phyloP scores from a whole-genome alignment of 2,329 filamentous ascomycete species.

The Cercospora janseana region DNA sequence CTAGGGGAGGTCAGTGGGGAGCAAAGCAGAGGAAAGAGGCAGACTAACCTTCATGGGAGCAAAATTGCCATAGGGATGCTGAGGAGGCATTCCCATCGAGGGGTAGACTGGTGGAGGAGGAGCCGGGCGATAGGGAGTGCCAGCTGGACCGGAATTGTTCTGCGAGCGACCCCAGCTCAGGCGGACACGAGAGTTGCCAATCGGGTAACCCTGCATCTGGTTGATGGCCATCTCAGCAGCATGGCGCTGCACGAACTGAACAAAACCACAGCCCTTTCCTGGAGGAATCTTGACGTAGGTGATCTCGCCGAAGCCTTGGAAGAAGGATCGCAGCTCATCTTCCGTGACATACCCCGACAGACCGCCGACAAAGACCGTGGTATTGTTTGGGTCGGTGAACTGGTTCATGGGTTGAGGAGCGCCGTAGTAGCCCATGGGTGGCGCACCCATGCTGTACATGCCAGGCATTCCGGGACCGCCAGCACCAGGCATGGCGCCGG shows the following conservation, averaged over 20 bases:
- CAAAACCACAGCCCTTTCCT: conserved; percentile 97
- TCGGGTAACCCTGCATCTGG: conserved; percentile 99
- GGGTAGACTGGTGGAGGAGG: conserved; percentile 75
- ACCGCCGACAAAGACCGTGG: conserved; percentile 95
- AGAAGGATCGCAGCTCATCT: conserved; percentile 99
- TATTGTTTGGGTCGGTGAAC: conserved; percentile 99
- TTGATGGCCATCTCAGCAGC: conserved; percentile 99
- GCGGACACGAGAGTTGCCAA: conserved; percentile 96
- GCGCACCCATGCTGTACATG: conserved; percentile 69
- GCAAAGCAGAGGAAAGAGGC: neutral
- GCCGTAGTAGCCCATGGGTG: conserved; percentile 66
- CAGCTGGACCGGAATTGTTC: conserved; percentile 96
- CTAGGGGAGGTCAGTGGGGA: conserved; percentile 26
- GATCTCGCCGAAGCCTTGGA: conserved; percentile 98
- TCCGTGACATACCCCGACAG: conserved; percentile 97
- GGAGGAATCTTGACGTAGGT: conserved; percentile 99
- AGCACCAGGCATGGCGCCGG: conserved; percentile 56
- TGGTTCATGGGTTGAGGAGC: conserved; percentile 91
- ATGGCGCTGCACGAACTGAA: conserved; percentile 98
- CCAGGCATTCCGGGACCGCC: conserved; percentile 53
- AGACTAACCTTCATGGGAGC: conserved; percentile 62
- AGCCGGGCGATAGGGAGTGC: conserved; percentile 93
- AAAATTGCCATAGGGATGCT: conserved; percentile 63
- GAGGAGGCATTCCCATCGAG: conserved; percentile 62
- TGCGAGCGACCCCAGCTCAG: conserved; percentile 97